Percentiles rank a stretch among this genome's conserved stretches.
Evolutionary conservation across 108 stramenopile species (phyloP).

Genomic region (Nitzschia palea): DNA sequence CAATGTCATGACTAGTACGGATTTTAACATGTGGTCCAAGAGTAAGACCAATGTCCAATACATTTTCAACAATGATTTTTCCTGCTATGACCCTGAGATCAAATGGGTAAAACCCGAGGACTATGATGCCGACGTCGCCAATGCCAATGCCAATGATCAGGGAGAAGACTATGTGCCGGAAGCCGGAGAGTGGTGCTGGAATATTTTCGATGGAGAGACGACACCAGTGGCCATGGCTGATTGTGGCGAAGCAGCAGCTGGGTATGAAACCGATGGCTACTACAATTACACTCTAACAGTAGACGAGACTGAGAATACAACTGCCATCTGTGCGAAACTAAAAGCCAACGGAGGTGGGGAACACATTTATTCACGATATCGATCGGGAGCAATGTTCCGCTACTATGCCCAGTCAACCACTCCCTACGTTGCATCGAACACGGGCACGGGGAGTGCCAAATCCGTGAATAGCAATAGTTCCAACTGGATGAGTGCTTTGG

Average conservation of each 20-base stretch:
- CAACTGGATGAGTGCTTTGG: too few relatives aligned
- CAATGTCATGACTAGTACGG: slow-evolving; percentile 5
- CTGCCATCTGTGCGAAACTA: background rate
- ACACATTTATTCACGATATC: background rate
- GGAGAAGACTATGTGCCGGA: background rate
- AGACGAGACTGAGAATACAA: background rate
- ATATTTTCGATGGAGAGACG: slow-evolving; percentile 2
- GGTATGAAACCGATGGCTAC: background rate
- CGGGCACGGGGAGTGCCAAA: too few relatives aligned
- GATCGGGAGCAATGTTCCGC: background rate
- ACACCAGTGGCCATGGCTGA: background rate
- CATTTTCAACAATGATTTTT: background rate
- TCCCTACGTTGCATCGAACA: too few relatives aligned
- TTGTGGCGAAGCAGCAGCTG: background rate
- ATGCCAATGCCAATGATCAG: background rate
- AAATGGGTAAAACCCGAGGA: background rate
- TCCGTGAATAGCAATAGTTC: too few relatives aligned
- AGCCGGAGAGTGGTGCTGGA: slow-evolving; percentile 22
- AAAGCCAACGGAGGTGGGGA: background rate
- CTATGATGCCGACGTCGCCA: background rate
- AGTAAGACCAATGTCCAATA: background rate
- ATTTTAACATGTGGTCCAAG: background rate
- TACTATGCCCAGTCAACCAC: too few relatives aligned
- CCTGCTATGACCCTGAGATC: slow-evolving; percentile 16
- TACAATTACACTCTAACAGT: background rate